Base-by-base conservation (phyloP, 163 green algal genomes). In the Volvox carteri region DNA sequence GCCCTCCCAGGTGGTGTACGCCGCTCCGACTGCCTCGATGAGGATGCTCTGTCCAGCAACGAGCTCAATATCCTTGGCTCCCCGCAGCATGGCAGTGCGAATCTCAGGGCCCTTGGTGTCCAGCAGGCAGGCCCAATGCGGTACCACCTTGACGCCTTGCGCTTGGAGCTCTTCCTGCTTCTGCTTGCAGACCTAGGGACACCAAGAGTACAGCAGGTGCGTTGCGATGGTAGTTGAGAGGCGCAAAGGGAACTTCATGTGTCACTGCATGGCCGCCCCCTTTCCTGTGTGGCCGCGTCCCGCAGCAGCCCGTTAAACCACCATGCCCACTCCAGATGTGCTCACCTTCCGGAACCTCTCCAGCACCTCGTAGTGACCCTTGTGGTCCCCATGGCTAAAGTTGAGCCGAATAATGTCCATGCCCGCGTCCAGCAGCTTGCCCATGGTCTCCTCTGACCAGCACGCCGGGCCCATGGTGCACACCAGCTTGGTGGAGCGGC, bases 31-130 rank as follows among this genome's bases (percentile, higher is more conserved):
- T 9, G 92, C 92, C 70, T 95, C 90, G 28, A 96, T 85, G 25
- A 93, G 93, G 79, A 96, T 93, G 39, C 90, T 85, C 86, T 94
- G 89, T 8, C 91, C 93, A 16, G 90, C 88, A 81, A 93, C 90
- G 78, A 96, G 88, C 62, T 89, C 85, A 73, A 96, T 95, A 67
- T 87, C 79, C 85, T 95, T 88, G 72, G 89, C 84, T 58, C 91
- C 94, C 25, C 81, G 60, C 41, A 97, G 93, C 91, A 96, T 95
- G 54, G 92, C 93, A 19, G 94, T 96, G 60, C 94, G 91, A 65
- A 97, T 96, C 89, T 97, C 94, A 19, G 94, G 94, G 37, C 94
- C 94, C 92, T 97, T 97, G 85, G 93, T 97, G 92, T 97, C 94
- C 74, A 97, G 93, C 74, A 96, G 88, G 67, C 84, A 70, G 46